phyloP scores from a whole-genome alignment of 805 yeast genomes.

The Starmerella khaoyaiensis region DNA sequence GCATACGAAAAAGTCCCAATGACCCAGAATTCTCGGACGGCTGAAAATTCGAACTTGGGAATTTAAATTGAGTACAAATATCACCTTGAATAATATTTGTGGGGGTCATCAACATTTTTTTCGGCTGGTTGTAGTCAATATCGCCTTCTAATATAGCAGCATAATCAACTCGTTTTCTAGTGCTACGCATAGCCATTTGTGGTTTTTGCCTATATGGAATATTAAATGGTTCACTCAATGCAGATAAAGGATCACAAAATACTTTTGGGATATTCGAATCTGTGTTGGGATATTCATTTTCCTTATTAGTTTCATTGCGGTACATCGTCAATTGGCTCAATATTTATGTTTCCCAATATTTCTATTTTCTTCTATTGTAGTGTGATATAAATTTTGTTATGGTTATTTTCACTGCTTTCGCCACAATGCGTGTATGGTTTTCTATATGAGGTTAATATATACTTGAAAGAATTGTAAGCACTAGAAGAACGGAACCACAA shows the following conservation, averaged over 20 bases:
- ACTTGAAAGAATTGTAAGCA: no score
- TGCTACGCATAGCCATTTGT: slow-evolving; percentile 3
- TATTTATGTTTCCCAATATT: no score
- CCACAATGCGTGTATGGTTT: no score
- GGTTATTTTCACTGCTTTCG: no score
- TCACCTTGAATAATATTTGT: no score
- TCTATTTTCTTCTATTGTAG: no score
- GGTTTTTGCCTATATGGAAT: slow-evolving; percentile 14
- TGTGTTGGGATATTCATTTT: slow-evolving; percentile 3
- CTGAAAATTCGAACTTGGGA: slow-evolving; percentile 14
- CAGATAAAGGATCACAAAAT: no score
- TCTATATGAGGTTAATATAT: no score
- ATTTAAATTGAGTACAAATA: slow-evolving; percentile 14
- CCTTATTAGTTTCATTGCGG: not conserved
- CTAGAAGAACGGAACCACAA: no score
- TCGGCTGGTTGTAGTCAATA: not conserved
- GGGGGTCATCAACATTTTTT: no score
- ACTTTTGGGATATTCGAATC: not conserved
- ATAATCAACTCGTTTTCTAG: slow-evolving; percentile 11
- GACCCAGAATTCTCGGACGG: slow-evolving; percentile 47
- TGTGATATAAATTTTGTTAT: no score
- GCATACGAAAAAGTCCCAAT: slow-evolving; percentile 64
- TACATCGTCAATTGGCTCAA: not conserved
- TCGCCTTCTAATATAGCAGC: slow-evolving; percentile 6
- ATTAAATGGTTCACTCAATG: slow-evolving; percentile 14